Evolutionary conservation across 164 flowering plant species (phyloP).

Genomic region (Liquidambar formosana): DNA sequence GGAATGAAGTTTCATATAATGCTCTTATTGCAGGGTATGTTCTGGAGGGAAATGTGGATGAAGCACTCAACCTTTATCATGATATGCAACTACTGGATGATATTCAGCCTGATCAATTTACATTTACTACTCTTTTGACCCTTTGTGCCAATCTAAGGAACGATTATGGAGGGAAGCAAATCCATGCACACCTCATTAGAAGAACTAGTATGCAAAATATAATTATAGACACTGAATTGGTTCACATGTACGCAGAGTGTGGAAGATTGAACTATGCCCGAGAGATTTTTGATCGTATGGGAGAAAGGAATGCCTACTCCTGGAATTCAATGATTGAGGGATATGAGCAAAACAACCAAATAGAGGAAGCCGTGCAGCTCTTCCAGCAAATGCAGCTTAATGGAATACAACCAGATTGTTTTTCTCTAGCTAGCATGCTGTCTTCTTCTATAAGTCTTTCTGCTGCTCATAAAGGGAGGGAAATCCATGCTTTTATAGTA

Average conservation of each 20-base stretch:
- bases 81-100: conserved; percentile 5
- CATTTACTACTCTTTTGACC: conserved; percentile 11
- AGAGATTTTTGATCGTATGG: conserved; percentile 12
- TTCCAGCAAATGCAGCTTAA: conserved; percentile 19
- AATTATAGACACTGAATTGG: conserved; percentile 8
- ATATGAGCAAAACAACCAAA: conserved; percentile 12
- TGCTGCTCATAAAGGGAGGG: conserved; percentile 11
- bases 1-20: conserved; percentile 12
- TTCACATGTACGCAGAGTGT: conserved; percentile 7
- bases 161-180: conserved; percentile 4
- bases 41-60: conserved; percentile 4
- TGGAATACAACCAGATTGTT: conserved; percentile 22
- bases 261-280: conserved; percentile 14
- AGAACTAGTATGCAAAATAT: conserved; percentile 1
- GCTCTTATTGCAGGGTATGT: conserved; percentile 11
- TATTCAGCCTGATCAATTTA: conserved; percentile 8
- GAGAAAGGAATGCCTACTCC: conserved; percentile 18
- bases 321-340: conserved; percentile 28
- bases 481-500: conserved; percentile 22
- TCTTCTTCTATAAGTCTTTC: conserved; percentile 12
- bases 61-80: conserved; percentile 3
- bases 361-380: conserved; percentile 14
- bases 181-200: conserved; percentile 9
- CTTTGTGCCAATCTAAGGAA: conserved; percentile 4
- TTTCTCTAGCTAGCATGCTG: conserved; percentile 21